Percentiles rank a stretch among this genome's conserved stretches.
Conservation (phyloP, 108 stramenopile genomes). For the Pseudonitzschia delicatissima region DNA sequence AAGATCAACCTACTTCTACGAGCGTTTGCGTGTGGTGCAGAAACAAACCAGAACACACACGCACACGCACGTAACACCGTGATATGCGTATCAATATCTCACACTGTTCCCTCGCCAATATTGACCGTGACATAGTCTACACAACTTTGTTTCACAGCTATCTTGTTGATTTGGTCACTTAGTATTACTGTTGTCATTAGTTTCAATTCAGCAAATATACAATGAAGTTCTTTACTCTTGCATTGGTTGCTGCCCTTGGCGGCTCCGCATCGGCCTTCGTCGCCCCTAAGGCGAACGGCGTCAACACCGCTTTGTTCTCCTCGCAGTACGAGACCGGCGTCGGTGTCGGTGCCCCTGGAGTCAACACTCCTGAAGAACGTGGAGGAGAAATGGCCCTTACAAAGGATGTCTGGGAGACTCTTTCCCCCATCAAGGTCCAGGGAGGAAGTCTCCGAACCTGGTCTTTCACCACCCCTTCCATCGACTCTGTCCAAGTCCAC, state of each 20-base stretch:
- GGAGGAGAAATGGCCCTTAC: slow-evolving; percentile 54
- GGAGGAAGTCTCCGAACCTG: slow-evolving; percentile 79
- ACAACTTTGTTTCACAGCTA: no score
- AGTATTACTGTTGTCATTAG: background rate
- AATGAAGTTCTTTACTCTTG: slow-evolving; percentile 51
- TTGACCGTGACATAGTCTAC: background rate
- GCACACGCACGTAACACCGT: background rate
- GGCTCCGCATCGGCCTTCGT: slow-evolving; percentile 48
- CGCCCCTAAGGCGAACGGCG: slow-evolving; percentile 44
- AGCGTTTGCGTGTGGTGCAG: background rate
- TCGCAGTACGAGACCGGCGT: slow-evolving; percentile 50
- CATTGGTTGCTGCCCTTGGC: slow-evolving; percentile 50
- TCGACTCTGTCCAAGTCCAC: slow-evolving; percentile 69
- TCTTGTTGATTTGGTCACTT: background rate
- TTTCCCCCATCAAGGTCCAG: slow-evolving; percentile 59
- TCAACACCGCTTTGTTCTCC: slow-evolving; percentile 49
- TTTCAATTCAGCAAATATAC: background rate
- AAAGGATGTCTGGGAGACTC: slow-evolving; percentile 49
- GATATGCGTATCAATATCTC: background rate
- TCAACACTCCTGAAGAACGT: slow-evolving; percentile 30
- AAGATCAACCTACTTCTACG: slow-evolving; percentile 1
- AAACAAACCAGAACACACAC: background rate
- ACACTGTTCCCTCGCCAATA: background rate
- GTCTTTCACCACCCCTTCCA: slow-evolving; percentile 54
- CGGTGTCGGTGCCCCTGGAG: slow-evolving; percentile 20